These are phyloP conservation scores for Daedalea quercina DNA, from an alignment of 768 basidiomycete genomes.

Conservation along the genomic window DNA sequence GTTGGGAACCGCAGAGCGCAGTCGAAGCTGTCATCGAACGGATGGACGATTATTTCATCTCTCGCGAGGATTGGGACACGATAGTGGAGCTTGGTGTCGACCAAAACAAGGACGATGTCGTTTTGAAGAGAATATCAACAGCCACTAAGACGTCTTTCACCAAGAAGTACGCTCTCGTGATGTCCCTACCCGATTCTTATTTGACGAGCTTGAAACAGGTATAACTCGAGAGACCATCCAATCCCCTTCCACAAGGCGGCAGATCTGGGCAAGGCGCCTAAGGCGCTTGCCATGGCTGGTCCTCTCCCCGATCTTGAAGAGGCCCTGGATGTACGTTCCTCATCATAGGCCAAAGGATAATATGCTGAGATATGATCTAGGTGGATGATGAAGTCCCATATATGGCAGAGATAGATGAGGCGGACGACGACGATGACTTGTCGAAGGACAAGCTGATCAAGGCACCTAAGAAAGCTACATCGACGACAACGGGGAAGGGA, in stretches of 20 bases:
- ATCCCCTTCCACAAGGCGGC: conserved; percentile 90
- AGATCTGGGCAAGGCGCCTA: conserved; percentile 71
- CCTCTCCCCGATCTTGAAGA: conserved; percentile 90
- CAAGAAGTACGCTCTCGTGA: conserved; percentile 52
- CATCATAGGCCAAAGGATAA: background rate
- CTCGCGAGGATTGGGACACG: conserved; percentile 96
- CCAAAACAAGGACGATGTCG: conserved; percentile 60
- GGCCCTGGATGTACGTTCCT: conserved; percentile 63
- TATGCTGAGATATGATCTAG: conserved; percentile 13
- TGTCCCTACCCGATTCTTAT: background rate
- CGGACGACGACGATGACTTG: conserved; percentile 37
- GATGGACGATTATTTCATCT: conserved; percentile 94
- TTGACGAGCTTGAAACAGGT: conserved; percentile 39
- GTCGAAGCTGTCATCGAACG: conserved; percentile 75
- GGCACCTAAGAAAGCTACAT: conserved; percentile 30
- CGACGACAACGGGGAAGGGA: conserved; percentile 6
- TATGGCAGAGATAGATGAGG: conserved; percentile 25
- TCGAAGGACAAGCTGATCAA: conserved; percentile 56
- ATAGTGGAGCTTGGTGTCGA: conserved; percentile 91
- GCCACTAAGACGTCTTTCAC: conserved; percentile 85
- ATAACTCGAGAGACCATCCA: conserved; percentile 86
- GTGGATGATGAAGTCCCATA: conserved; percentile 40
- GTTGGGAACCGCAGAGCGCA: conserved; percentile 43
- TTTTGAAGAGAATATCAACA: conserved; percentile 79
- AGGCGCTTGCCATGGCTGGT: conserved; percentile 65